A percentile compares a stretch with the other conserved stretches of the same genome.
These are phyloP conservation scores for Ganoderma meredithae DNA, from an alignment of 1,284 basidiomycete species.

Conservation along the genomic window DNA sequence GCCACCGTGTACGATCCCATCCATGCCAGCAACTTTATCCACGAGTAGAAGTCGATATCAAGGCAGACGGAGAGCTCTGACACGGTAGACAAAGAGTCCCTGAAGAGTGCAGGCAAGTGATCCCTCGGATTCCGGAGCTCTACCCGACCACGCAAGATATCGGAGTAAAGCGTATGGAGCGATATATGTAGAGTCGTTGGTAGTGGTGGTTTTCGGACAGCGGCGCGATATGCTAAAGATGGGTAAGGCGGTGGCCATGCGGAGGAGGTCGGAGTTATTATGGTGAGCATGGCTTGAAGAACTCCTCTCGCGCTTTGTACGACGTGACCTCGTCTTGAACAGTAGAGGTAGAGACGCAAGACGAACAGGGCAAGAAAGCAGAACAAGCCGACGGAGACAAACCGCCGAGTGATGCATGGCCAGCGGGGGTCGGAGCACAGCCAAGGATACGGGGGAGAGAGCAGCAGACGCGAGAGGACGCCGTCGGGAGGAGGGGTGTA, in stretches of 20 bases:
- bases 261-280: slow-evolving; percentile 46
- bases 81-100: slow-evolving; percentile 19
- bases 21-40: slow-evolving; percentile 38
- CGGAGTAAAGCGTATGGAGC: slow-evolving; percentile 24
- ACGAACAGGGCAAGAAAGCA: not conserved
- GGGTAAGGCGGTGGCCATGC: slow-evolving; percentile 46
- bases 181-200: slow-evolving; percentile 30
- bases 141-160: slow-evolving; percentile 36
- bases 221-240: slow-evolving; percentile 34
- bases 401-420: not conserved
- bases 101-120: slow-evolving; percentile 41
- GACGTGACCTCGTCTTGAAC: not conserved
- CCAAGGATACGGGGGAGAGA: not conserved
- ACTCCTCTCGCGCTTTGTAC: slow-evolving; percentile 23
- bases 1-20: slow-evolving; percentile 27
- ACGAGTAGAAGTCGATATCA: slow-evolving; percentile 40
- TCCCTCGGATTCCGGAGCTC: slow-evolving; percentile 43
- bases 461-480: not conserved
- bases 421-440: not conserved
- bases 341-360: not conserved
- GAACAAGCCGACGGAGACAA: not conserved
- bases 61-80: slow-evolving; percentile 36
- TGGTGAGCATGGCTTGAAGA: slow-evolving; percentile 42
- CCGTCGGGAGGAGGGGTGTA: not conserved
- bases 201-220: slow-evolving; percentile 2